Percentiles rank a stretch among this genome's conserved stretches.
phyloP scores from a whole-genome alignment of 495 filamentous ascomycete genomes.

The Trichoderma asperelloides region DNA sequence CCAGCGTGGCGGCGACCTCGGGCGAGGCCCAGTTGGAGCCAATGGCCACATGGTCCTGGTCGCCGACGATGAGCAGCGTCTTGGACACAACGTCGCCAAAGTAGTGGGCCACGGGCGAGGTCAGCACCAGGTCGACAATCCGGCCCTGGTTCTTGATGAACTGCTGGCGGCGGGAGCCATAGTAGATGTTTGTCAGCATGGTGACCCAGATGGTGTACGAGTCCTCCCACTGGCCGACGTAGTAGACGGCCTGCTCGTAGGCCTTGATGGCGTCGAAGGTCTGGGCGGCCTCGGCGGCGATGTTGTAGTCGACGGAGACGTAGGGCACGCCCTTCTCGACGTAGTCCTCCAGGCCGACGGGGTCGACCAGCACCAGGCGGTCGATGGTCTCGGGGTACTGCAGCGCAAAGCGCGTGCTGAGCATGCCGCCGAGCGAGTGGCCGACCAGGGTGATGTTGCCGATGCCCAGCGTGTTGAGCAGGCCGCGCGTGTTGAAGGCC shows the following conservation, averaged over 20 bases:
- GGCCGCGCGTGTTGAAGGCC: constrained; percentile 29
- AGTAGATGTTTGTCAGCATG: constrained; percentile 37
- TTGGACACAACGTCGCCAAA: constrained; percentile 24
- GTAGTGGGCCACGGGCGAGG: constrained; percentile 35
- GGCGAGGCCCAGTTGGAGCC: constrained; percentile 38
- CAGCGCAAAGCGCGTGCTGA: constrained; percentile 32
- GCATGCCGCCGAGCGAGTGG: constrained; percentile 41
- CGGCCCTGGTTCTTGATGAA: constrained; percentile 30
- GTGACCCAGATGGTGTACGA: constrained; percentile 36
- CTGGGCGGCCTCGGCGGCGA: constrained; percentile 20
- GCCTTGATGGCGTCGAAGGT: constrained; percentile 28
- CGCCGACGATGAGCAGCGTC: constrained; percentile 32
- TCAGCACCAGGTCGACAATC: constrained; percentile 35
- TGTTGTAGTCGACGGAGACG: constrained; percentile 21
- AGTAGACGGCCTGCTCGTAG: constrained; percentile 39
- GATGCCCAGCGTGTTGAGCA: constrained; percentile 24
- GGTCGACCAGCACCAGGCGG: constrained; percentile 26
- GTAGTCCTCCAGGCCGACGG: constrained; percentile 39
- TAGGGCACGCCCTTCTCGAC: constrained; percentile 34
- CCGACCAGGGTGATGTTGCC: constrained; percentile 32
- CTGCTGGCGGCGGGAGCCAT: constrained; percentile 20
- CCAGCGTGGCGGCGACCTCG: constrained; percentile 28
- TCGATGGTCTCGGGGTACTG: constrained; percentile 28
- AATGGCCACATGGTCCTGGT: constrained; percentile 35
- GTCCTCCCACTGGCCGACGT: constrained; percentile 26